A percentile compares a stretch with the other conserved stretches of the same genome.
Evolutionary conservation across 1,284 basidiomycete genomes (phyloP).

Genomic region (Microbotryomycetes sp.): DNA sequence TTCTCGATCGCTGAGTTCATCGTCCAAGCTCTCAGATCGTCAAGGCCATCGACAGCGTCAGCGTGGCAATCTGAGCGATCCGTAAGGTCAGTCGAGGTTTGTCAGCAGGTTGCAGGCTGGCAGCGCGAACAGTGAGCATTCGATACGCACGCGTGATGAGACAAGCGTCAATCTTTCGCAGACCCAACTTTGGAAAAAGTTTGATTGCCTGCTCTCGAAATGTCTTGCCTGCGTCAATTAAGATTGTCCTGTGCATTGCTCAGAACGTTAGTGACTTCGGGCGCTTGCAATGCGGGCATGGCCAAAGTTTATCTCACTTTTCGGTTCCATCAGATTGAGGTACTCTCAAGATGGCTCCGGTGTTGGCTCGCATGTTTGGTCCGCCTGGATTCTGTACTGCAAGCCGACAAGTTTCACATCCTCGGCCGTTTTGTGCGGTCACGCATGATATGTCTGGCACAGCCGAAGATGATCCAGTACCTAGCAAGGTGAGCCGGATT

Average conservation of each 20-base stretch:
- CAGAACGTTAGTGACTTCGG: background rate
- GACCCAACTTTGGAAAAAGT: slow-evolving; percentile 67
- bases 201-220: slow-evolving; percentile 69
- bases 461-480: slow-evolving; percentile 23
- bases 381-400: slow-evolving; percentile 47
- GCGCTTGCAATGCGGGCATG: background rate
- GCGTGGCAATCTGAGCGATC: slow-evolving; percentile 18
- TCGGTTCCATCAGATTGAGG: slow-evolving; percentile 50
- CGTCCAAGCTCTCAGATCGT: slow-evolving; percentile 76
- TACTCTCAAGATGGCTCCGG: slow-evolving; percentile 57
- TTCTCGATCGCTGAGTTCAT: slow-evolving; percentile 58
- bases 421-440: slow-evolving; percentile 14
- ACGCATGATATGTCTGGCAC: slow-evolving; percentile 32
- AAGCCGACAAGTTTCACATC: slow-evolving; percentile 11
- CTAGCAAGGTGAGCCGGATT: slow-evolving; percentile 24
- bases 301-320: slow-evolving; percentile 48
- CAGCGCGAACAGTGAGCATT: background rate
- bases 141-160: slow-evolving; percentile 62
- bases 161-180: slow-evolving; percentile 67
- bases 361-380: slow-evolving; percentile 70
- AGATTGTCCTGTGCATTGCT: slow-evolving; percentile 43
- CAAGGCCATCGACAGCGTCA: slow-evolving; percentile 67
- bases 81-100: background rate
- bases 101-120: background rate
- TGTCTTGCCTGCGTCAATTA: slow-evolving; percentile 73